A percentile compares a stretch with the other conserved stretches of the same genome.
Conservation (phyloP, 352 stramenopile species). For the Globisporangium solare region DNA sequence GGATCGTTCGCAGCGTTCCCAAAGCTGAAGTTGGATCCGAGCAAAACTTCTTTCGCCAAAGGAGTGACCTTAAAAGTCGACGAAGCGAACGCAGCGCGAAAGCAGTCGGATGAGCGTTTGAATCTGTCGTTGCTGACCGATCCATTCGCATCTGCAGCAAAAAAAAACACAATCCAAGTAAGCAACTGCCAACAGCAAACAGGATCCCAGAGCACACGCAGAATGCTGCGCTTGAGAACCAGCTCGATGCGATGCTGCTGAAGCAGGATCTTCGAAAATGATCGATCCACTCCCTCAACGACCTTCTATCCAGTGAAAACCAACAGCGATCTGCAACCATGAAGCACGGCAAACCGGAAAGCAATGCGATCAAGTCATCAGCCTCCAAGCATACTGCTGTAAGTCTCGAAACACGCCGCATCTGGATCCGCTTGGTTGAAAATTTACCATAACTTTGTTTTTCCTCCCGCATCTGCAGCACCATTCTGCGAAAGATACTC, state of each 20-base stretch:
- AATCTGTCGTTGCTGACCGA: background rate
- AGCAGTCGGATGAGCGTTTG: background rate
- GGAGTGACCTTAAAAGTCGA: slow-evolving; percentile 35
- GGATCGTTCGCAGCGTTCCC: slow-evolving; percentile 41
- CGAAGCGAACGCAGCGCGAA: slow-evolving; percentile 2
- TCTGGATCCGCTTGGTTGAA: background rate
- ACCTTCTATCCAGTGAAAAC: background rate
- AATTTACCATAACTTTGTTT: background rate
- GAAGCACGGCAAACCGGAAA: slow-evolving; percentile 1
- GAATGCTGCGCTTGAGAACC: slow-evolving; percentile 16
- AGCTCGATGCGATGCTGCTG: slow-evolving; percentile 11
- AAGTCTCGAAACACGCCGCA: background rate
- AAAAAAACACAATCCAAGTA: slow-evolving; percentile 1
- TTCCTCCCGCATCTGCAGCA: slow-evolving; percentile 12
- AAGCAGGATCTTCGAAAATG: slow-evolving; percentile 1
- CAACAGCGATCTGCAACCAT: background rate
- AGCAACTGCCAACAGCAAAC: background rate
- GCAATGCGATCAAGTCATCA: background rate
- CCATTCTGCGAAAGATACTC: slow-evolving; percentile 22
- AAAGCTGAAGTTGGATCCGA: slow-evolving; percentile 33
- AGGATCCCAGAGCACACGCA: slow-evolving; percentile 6
- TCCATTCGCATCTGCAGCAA: background rate
- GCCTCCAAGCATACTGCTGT: slow-evolving; percentile 2
- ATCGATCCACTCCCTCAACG: background rate
- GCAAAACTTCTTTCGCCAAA: slow-evolving; percentile 37